Evolutionary conservation across 2,329 filamentous ascomycete genomes (phyloP).

Genomic region (Lachnellula suecica): DNA sequence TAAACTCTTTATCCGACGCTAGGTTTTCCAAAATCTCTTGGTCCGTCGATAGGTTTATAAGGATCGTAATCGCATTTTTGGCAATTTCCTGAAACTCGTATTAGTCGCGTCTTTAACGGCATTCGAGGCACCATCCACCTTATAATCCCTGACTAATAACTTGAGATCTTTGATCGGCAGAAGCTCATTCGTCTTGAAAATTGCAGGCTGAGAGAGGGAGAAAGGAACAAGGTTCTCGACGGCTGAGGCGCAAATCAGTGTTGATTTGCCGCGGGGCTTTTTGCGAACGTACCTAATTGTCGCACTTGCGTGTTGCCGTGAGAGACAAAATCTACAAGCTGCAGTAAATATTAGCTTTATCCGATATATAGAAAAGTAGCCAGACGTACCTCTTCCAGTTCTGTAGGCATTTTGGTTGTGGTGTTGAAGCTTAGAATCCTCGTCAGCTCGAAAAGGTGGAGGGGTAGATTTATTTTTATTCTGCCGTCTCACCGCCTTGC

Average conservation of each 20-base stretch:
- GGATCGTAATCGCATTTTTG: conserved; percentile 87
- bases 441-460: conserved; percentile 2
- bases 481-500: not conserved
- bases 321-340: conserved; percentile 92
- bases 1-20: conserved; percentile 75
- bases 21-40: conserved; percentile 71
- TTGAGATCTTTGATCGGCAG: conserved; percentile 85
- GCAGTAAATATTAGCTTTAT: conserved; percentile 14
- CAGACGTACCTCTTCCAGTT: conserved; percentile 68
- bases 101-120: conserved; percentile 12
- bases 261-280: not conserved
- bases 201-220: conserved; percentile 65
- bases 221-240: conserved; percentile 86
- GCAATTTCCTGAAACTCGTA: conserved; percentile 67
- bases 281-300: conserved; percentile 60
- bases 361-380: not conserved
- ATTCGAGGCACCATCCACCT: conserved; percentile 49
- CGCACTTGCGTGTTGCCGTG: conserved; percentile 90
- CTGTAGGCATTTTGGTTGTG: conserved; percentile 60
- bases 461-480: conserved; percentile 1
- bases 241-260: conserved; percentile 47
- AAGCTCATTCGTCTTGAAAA: conserved; percentile 82
- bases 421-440: conserved; percentile 1
- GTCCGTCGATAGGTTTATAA: conserved; percentile 83
- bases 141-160: conserved; percentile 79